Conservation (phyloP, 257 asterid genomes). For the Solanum corneliomulleri region DNA sequence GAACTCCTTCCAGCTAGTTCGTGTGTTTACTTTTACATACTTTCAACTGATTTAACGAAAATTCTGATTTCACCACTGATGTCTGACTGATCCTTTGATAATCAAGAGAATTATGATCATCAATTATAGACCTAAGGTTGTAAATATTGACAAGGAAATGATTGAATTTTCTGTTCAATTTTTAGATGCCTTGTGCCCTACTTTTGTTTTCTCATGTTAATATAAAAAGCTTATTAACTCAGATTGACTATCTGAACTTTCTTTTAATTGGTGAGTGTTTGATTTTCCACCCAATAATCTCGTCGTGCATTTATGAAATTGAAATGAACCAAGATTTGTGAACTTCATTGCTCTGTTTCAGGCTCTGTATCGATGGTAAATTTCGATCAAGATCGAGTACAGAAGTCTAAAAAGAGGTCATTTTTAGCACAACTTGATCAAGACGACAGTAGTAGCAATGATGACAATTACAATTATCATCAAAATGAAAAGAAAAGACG, state of each 20-base stretch:
- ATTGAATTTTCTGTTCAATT: too few relatives aligned
- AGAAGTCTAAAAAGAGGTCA: slow-evolving; percentile 10
- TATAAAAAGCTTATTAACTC: too few relatives aligned
- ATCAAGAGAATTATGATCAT: neutral
- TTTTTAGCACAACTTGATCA: slow-evolving; percentile 22
- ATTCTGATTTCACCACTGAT: neutral
- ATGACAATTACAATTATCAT: slow-evolving; percentile 35
- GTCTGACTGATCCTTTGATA: neutral
- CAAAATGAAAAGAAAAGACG: slow-evolving; percentile 66
- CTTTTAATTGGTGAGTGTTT: neutral
- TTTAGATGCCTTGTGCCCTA: too few relatives aligned
- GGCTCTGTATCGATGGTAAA: slow-evolving; percentile 48
- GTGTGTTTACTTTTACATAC: neutral
- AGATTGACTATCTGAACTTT: neutral
- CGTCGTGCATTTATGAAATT: neutral
- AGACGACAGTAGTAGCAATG: slow-evolving; percentile 19
- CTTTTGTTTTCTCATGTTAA: neutral
- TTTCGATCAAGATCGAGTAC: slow-evolving; percentile 24
- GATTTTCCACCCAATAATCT: neutral
- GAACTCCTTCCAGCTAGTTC: too few relatives aligned
- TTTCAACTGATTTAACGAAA: too few relatives aligned
- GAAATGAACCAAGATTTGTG: neutral
- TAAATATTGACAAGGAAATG: neutral
- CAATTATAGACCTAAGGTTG: neutral
- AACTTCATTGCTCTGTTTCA: slow-evolving; percentile 16